Base-by-base conservation (phyloP, 768 basidiomycete genomes). In the Suillus spraguei region DNA sequence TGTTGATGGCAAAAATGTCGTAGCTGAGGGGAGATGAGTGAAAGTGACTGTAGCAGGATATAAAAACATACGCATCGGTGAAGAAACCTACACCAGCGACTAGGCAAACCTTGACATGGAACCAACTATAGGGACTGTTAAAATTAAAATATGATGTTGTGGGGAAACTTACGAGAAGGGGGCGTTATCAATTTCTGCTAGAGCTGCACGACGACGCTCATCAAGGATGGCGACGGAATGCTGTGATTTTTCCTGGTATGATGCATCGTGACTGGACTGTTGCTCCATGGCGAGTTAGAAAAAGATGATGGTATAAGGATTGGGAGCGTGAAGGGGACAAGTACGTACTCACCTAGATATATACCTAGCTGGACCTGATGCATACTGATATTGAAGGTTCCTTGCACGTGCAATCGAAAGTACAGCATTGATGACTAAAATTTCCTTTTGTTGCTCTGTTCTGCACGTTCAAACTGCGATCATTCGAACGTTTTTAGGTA, bases 1-100 rank as follows among this genome's bases (percentile, higher is more conserved):
- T 91, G 74, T 89, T 93, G 77, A 96, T 96, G 7, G 92, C 91
- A 70, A 95, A 97, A 64, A 96, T 89, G 65, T 94, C 93, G 69
- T 92, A 92, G 35, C 74, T 75, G 6, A 11, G 7, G 5, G n/a
- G 4, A 10, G 13, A 36, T 42, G 33, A 52, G 20, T 9, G 4
- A 20, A 36, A 8, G 36, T 63, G 32, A 14, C 47, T 24, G 0
- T 14, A 10, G 47, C 36, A 54, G 41, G 16, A 47, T 47, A 61
- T 22, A 20, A 50, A 7, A 0, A 75, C 84, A 68, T 67, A 87
- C 85, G 89, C 87, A 79, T 92, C 94, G 54, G 94, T 94, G 81
- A 95, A 96, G 83, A 96, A 95, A 33, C 94, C 94, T 9, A 90
- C 90, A 68, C 94, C 92, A 3, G 92, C 79, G 11, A 85, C 84